Evolutionary conservation across 2,329 filamentous ascomycete genomes (phyloP).

Genomic region (Cordyceps tenuipes): DNA sequence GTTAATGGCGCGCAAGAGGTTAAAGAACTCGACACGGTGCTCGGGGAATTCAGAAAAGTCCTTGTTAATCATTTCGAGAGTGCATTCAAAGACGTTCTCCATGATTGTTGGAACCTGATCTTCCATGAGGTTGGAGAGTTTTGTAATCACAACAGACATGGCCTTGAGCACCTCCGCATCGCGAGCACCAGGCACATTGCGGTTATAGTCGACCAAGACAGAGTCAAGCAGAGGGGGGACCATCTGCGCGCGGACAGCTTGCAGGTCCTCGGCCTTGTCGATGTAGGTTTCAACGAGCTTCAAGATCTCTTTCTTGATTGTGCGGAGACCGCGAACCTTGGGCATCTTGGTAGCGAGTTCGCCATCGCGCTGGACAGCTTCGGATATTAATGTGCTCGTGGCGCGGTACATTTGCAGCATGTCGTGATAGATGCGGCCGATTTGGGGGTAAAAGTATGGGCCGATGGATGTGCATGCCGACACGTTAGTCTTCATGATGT

Average conservation of each 20-base stretch:
- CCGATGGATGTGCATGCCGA: conserved; percentile 97
- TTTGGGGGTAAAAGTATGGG: conserved; percentile 95
- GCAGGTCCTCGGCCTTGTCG: conserved; percentile 92
- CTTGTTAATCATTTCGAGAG: conserved; percentile 99
- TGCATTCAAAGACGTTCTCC: conserved; percentile 98
- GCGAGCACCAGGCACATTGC: conserved; percentile 89
- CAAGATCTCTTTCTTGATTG: conserved; percentile 98
- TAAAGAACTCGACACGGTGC: conserved; percentile 99
- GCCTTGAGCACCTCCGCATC: conserved; percentile 95
- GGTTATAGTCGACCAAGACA: conserved; percentile 91
- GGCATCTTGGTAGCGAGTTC: conserved; percentile 96
- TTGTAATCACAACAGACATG: conserved; percentile 95
- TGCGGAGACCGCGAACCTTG: conserved; percentile 86
- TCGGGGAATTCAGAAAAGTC: conserved; percentile 99
- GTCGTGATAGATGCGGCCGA: conserved; percentile 93
- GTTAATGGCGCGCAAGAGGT: conserved; percentile 90
- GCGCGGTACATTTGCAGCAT: conserved; percentile 99
- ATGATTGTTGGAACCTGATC: conserved; percentile 96
- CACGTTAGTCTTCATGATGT: conserved; percentile 99
- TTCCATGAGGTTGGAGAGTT: conserved; percentile 96
- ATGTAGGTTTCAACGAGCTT: conserved; percentile 98
- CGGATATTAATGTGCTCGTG: conserved; percentile 92
- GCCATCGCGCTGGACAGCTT: conserved; percentile 78
- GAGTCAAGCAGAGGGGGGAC: conserved; percentile 93
- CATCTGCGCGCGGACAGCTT: conserved; percentile 87